Conservation (phyloP, 2,329 filamentous ascomycete genomes). For the Penicillium sp. region DNA sequence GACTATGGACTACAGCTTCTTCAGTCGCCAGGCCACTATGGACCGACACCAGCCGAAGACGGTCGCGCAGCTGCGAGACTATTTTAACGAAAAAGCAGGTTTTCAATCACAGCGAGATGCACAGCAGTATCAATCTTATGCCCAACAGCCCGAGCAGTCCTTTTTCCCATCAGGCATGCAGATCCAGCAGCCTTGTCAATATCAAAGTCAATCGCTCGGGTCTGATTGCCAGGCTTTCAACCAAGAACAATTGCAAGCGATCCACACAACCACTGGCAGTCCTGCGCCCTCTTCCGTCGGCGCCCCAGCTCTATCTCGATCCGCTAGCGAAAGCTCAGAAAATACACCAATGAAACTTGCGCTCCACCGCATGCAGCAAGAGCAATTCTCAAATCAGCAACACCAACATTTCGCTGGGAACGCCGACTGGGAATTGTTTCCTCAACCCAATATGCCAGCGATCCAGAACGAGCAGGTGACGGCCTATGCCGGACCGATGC, state of each 20-base stretch:
- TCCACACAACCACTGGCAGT: constrained; percentile 35
- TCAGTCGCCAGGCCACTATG: constrained; percentile 44
- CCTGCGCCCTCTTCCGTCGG: constrained; percentile 11
- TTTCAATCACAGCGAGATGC: constrained; percentile 12
- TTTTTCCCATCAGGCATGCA: constrained; percentile 16
- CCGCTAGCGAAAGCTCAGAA: constrained; percentile 21
- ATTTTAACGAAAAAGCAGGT: constrained; percentile 30
- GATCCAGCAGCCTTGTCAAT: constrained; percentile 24
- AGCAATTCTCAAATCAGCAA: constrained; percentile 23
- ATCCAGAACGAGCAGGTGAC: constrained; percentile 23
- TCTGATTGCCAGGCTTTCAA: constrained; percentile 30
- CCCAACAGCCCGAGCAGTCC: constrained; percentile 48
- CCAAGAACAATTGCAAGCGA: constrained; percentile 31
- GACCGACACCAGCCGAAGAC: constrained; percentile 24
- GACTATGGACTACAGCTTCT: constrained; percentile 71
- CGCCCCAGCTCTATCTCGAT: constrained; percentile 23
- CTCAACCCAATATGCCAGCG: constrained; percentile 21
- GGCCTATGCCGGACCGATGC: constrained; percentile 24
- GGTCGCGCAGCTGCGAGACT: constrained; percentile 26
- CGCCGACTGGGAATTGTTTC: constrained; percentile 28
- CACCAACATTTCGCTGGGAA: constrained; percentile 25
- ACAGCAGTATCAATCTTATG: constrained; percentile 16
- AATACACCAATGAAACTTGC: constrained; percentile 24
- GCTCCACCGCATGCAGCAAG: constrained; percentile 32
- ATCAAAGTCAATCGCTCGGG: constrained; percentile 29